phyloP scores from a whole-genome alignment of 2,329 filamentous ascomycete genomes.

The Sphaerulina vaccinii region DNA sequence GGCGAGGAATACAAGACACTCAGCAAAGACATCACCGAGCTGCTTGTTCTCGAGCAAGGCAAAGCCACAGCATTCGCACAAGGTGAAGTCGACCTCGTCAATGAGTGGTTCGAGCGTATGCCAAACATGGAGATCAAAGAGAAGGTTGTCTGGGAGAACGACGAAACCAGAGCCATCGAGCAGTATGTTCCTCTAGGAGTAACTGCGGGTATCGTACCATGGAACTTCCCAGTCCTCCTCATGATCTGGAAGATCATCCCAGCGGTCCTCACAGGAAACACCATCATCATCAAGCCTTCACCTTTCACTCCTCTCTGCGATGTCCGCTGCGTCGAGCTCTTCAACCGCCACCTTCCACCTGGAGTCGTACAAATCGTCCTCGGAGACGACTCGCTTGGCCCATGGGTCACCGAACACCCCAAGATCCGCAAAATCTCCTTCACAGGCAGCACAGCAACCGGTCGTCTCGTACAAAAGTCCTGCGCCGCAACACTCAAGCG shows the following conservation, averaged over 20 bases:
- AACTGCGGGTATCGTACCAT: slow-evolving; percentile 36
- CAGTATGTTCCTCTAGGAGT: slow-evolving; percentile 25
- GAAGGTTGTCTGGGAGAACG: slow-evolving; percentile 22
- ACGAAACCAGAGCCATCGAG: slow-evolving; percentile 22
- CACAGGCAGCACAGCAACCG: slow-evolving; percentile 84
- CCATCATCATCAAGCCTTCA: slow-evolving; percentile 87
- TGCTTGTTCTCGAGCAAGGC: slow-evolving; percentile 25
- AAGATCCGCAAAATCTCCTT: slow-evolving; percentile 80
- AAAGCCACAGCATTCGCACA: slow-evolving; percentile 22
- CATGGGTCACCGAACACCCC: slow-evolving; percentile 61
- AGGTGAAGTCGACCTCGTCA: slow-evolving; percentile 22
- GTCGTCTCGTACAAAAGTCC: slow-evolving; percentile 76
- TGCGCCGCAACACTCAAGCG: slow-evolving; percentile 53
- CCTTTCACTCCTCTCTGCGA: slow-evolving; percentile 70
- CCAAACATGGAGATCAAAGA: slow-evolving; percentile 25
- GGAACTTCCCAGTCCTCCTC: slow-evolving; percentile 54
- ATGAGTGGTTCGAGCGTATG: slow-evolving; percentile 24
- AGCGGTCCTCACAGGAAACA: slow-evolving; percentile 80
- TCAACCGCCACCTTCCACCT: slow-evolving; percentile 68
- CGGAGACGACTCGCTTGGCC: slow-evolving; percentile 62
- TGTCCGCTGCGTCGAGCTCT: slow-evolving; percentile 74
- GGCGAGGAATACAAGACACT: slow-evolving; percentile 23
- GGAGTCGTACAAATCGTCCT: slow-evolving; percentile 89
- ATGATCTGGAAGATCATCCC: slow-evolving; percentile 66
- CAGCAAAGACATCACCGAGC: slow-evolving; percentile 17